phyloP scores from a whole-genome alignment of 1,284 basidiomycete genomes.

The Moesziomyces antarcticus region DNA sequence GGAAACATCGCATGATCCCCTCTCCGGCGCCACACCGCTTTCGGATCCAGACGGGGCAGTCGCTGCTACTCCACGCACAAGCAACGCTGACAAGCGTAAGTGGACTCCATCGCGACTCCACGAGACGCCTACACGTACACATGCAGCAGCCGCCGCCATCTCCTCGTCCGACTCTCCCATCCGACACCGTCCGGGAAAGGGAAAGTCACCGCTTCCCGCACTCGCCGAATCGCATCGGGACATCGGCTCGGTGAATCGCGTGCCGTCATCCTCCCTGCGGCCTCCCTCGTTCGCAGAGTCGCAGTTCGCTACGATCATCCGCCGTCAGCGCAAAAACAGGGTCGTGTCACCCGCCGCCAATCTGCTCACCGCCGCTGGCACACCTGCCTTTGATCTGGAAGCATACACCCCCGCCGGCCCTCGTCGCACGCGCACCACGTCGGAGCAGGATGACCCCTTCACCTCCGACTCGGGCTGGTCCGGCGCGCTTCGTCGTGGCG shows the following conservation, averaged over 20 bases:
- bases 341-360: conserved; percentile 47
- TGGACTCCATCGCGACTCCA: too few species aligned
- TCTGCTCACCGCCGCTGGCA: conserved; percentile 10
- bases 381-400: conserved; percentile 32
- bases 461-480: conserved; percentile 17
- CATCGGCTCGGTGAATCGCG: not conserved
- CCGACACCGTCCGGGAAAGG: conserved; percentile 25
- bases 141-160: not conserved
- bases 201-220: conserved; percentile 2
- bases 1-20: too few species aligned
- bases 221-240: not conserved
- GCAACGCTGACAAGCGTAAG: too few species aligned
- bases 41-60: too few species aligned
- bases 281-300: conserved; percentile 56
- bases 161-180: conserved; percentile 13
- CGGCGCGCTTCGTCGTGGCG: conserved; percentile 27
- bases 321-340: conserved; percentile 49
- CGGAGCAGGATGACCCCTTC: conserved; percentile 9
- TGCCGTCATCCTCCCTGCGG: conserved; percentile 2
- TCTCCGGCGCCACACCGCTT: too few species aligned
- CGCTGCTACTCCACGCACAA: too few species aligned
- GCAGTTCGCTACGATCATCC: conserved; percentile 58
- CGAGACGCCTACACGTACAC: too few species aligned
- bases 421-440: not conserved
- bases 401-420: conserved; percentile 6